phyloP scores from a whole-genome alignment of 148 eudicot genomes.

The Chenopodium quinoa region DNA sequence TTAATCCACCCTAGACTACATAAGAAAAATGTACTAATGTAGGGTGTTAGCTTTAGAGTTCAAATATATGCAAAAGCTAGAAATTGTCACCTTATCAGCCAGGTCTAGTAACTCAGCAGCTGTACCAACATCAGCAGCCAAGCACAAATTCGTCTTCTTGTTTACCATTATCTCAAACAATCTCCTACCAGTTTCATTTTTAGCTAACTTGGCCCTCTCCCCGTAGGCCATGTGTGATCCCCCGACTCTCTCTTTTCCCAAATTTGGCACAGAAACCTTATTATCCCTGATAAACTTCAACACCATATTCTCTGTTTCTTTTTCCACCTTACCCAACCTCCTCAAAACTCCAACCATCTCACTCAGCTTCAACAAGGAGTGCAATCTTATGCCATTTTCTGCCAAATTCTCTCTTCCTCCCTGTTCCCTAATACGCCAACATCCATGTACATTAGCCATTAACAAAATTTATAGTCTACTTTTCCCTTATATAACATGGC shows the following conservation, averaged over 20 bases:
- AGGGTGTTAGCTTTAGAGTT: background rate
- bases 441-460: conserved; percentile 7
- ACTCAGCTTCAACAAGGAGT: conserved; percentile 68
- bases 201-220: conserved; percentile 69
- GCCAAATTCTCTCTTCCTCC: conserved; percentile 85
- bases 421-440: conserved; percentile 51
- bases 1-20: background rate
- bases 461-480: background rate
- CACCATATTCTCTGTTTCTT: conserved; percentile 70
- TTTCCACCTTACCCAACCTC: conserved; percentile 70
- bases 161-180: conserved; percentile 78
- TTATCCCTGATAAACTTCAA: conserved; percentile 69
- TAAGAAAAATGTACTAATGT: background rate
- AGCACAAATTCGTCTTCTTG: conserved; percentile 79
- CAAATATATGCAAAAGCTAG: background rate
- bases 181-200: conserved; percentile 69
- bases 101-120: conserved; percentile 78
- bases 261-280: conserved; percentile 47
- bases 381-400: conserved; percentile 67
- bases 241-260: conserved; percentile 25
- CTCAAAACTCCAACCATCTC: conserved; percentile 84
- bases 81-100: conserved; percentile 63
- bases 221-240: conserved; percentile 49
- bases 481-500: no score
- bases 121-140: conserved; percentile 90